Conservation (phyloP, 768 basidiomycete species). For the Strobilomyces confusus region DNA sequence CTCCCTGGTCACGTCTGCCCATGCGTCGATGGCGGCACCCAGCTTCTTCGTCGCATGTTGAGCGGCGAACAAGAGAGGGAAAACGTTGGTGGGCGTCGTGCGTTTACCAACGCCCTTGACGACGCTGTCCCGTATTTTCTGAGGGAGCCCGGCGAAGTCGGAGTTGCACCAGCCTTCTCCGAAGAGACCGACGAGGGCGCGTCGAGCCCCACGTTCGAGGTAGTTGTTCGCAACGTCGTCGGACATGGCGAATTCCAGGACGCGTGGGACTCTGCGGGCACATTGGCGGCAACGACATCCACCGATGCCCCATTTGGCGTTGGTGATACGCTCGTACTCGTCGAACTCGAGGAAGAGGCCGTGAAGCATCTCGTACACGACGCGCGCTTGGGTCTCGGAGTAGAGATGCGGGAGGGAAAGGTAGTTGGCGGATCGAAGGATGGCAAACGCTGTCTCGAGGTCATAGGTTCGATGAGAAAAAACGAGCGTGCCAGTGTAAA, state of each 20-base stretch:
- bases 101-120: constrained; percentile 71
- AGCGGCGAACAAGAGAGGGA: constrained; percentile 64
- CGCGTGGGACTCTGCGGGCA: constrained; percentile 71
- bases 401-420: constrained; percentile 70
- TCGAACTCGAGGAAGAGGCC: constrained; percentile 78
- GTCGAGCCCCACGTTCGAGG: constrained; percentile 67
- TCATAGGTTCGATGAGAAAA: constrained; percentile 94
- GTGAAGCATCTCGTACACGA: constrained; percentile 86
- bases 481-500: constrained; percentile 91
- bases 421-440: constrained; percentile 80
- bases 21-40: constrained; percentile 52
- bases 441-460: constrained; percentile 85
- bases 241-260: constrained; percentile 74
- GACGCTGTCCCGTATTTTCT: constrained; percentile 60
- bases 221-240: constrained; percentile 74
- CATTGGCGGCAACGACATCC: constrained; percentile 86
- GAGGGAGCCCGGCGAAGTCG: constrained; percentile 72
- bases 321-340: constrained; percentile 73
- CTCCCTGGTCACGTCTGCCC: constrained; percentile 40
- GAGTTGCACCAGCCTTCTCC: constrained; percentile 85
- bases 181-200: constrained; percentile 78
- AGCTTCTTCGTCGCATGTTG: constrained; percentile 58
- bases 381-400: constrained; percentile 75
- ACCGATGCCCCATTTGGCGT: constrained; percentile 75
- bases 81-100: constrained; percentile 63